A percentile compares a stretch with the other conserved stretches of the same genome.
Conservation (phyloP, 2,329 filamentous ascomycete genomes). For the Didymella lethalis region DNA sequence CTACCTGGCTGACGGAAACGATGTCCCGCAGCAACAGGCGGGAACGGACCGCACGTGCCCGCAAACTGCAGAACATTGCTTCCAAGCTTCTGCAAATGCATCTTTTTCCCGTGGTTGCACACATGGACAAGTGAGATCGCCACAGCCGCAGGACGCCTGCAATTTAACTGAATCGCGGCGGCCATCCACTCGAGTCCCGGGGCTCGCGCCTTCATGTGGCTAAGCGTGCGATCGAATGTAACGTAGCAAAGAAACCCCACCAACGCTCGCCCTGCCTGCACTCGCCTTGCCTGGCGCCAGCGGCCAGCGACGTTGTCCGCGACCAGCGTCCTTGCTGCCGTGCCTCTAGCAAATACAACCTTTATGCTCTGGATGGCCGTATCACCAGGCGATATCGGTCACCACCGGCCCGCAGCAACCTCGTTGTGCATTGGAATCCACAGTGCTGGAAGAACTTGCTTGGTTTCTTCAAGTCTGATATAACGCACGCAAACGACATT, state of each 20-base stretch:
- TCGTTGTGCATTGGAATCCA: constrained; percentile 42
- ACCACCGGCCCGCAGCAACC: constrained; percentile 45
- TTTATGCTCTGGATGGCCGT: constrained; percentile 47
- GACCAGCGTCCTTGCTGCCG: constrained; percentile 32
- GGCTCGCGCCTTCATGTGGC: constrained; percentile 22
- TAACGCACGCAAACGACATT: constrained; percentile 38
- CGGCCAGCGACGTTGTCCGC: constrained; percentile 28
- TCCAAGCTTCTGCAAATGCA: constrained; percentile 10
- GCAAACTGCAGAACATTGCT: constrained; percentile 15
- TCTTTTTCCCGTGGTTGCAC: constrained; percentile 15
- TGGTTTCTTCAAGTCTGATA: constrained; percentile 31
- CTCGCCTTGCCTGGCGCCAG: constrained; percentile 35
- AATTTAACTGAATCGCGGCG: constrained; percentile 32
- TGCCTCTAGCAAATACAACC: constrained; percentile 52
- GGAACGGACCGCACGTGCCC: constrained; percentile 15
- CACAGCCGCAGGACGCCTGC: constrained; percentile 25
- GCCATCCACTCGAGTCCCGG: constrained; percentile 20
- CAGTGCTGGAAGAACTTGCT: constrained; percentile 28
- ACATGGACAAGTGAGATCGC: constrained; percentile 22
- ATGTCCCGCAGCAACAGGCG: constrained; percentile 13
- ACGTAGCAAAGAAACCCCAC: constrained; percentile 35
- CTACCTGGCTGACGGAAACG: constrained; percentile 20
- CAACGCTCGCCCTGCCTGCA: constrained; percentile 36
- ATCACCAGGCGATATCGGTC: constrained; percentile 53
- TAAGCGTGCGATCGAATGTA: constrained; percentile 24